A percentile compares a stretch with the other conserved stretches of the same genome.
Conservation (phyloP, 768 basidiomycete genomes). For the Lentinula aciculospora region DNA sequence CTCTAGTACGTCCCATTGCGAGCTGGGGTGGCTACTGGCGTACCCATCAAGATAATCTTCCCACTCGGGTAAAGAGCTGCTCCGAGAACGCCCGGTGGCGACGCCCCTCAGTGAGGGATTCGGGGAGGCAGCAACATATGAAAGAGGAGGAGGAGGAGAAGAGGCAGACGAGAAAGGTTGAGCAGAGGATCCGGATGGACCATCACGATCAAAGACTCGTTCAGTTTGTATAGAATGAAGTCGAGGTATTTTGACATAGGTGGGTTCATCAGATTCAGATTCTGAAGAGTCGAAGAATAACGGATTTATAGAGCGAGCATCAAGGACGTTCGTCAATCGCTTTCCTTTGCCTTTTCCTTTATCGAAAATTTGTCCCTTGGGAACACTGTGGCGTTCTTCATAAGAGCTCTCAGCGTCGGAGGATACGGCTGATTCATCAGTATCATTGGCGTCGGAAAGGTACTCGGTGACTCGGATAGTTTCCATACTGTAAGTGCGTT, state of each 20-base stretch:
- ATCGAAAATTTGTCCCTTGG: background rate
- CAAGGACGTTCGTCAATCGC: background rate
- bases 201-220: background rate
- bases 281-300: background rate
- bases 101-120: too few relatives aligned
- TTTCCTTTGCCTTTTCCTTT: background rate
- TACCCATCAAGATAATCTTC: background rate
- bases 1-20: background rate
- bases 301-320: background rate
- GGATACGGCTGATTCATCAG: background rate
- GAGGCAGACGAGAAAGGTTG: background rate
- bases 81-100: background rate
- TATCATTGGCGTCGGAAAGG: background rate
- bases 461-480: constrained; percentile 25
- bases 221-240: background rate
- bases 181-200: background rate
- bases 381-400: background rate
- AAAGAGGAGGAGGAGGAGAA: background rate
- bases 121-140: background rate
- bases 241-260: background rate
- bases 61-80: background rate
- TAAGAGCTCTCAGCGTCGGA: background rate
- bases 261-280: background rate
- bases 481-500: constrained; percentile 33
- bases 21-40: background rate